A percentile compares a stretch with the other conserved stretches of the same genome.
These are phyloP conservation scores for Globisporangium barbulae DNA, from an alignment of 352 stramenopile genomes.

Conservation along the genomic window DNA sequence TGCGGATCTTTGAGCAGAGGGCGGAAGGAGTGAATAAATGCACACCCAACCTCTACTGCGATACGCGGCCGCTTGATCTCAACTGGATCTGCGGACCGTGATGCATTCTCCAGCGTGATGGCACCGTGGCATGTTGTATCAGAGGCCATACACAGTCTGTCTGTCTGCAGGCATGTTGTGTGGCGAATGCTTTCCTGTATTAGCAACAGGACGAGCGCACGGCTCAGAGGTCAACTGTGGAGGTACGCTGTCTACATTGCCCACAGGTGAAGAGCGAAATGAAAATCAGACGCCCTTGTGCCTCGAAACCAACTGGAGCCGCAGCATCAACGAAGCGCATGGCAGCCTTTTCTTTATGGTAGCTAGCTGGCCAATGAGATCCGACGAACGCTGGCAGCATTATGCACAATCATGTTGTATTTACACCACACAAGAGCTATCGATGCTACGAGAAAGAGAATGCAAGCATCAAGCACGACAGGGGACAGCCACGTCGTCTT, in stretches of 20 bases:
- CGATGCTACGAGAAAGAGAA: background rate
- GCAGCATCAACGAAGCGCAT: background rate
- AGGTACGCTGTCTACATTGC: background rate
- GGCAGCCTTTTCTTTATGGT: background rate
- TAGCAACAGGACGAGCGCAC: background rate
- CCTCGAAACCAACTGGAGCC: slow-evolving; percentile 3
- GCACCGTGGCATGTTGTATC: background rate
- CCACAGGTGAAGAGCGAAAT: background rate
- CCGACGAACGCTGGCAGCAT: background rate
- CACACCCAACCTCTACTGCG: background rate
- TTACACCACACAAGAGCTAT: background rate
- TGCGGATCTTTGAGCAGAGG: background rate
- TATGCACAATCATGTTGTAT: background rate
- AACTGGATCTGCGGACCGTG: background rate
- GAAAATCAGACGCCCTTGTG: background rate
- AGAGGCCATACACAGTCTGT: background rate
- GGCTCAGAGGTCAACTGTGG: background rate
- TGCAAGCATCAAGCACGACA: background rate
- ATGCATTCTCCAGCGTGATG: background rate
- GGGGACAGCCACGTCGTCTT: too few relatives aligned
- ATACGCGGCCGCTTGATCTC: background rate
- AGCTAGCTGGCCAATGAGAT: too few relatives aligned
- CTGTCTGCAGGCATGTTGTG: background rate
- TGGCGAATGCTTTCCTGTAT: too few relatives aligned
- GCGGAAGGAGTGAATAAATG: background rate